These are phyloP conservation scores for Tubosaeta sp. DNA, from an alignment of 768 basidiomycete genomes.

Conservation along the genomic window DNA sequence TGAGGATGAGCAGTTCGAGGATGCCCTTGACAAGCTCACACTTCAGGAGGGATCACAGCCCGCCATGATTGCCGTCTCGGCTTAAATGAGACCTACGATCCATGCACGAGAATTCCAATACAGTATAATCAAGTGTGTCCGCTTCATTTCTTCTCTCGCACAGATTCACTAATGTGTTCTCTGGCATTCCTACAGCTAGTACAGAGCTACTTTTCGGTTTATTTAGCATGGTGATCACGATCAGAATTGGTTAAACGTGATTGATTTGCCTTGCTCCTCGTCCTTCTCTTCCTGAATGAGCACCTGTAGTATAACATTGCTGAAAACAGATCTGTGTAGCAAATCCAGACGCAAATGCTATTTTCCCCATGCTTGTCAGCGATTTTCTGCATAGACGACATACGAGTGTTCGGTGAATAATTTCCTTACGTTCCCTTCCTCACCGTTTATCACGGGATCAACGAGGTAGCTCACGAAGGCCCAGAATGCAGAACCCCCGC, in stretches of 20 bases:
- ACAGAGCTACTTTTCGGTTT: neutral
- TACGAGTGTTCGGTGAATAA: too few relatives aligned
- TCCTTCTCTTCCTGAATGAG: neutral
- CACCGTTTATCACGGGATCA: too few relatives aligned
- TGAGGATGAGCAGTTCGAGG: conserved; percentile 48
- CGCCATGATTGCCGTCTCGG: conserved; percentile 13
- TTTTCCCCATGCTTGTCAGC: neutral
- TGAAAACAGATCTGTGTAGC: neutral
- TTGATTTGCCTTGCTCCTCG: neutral
- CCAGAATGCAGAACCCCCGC: too few relatives aligned
- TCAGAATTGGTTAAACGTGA: neutral
- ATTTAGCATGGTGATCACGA: neutral
- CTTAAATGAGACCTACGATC: too few relatives aligned
- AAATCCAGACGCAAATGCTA: neutral
- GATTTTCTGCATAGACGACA: neutral
- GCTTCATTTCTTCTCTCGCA: neutral
- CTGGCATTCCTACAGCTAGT: neutral
- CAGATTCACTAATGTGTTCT: neutral
- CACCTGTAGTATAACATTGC: neutral
- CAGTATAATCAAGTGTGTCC: conserved; percentile 3
- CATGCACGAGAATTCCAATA: too few relatives aligned
- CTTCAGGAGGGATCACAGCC: conserved; percentile 13
- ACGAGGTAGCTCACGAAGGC: too few relatives aligned
- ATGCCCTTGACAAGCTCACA: conserved; percentile 61
- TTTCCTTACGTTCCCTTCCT: too few relatives aligned